Base-by-base conservation (phyloP, 805 yeast genomes). In the Maudiozyma pseudohumilis region DNA sequence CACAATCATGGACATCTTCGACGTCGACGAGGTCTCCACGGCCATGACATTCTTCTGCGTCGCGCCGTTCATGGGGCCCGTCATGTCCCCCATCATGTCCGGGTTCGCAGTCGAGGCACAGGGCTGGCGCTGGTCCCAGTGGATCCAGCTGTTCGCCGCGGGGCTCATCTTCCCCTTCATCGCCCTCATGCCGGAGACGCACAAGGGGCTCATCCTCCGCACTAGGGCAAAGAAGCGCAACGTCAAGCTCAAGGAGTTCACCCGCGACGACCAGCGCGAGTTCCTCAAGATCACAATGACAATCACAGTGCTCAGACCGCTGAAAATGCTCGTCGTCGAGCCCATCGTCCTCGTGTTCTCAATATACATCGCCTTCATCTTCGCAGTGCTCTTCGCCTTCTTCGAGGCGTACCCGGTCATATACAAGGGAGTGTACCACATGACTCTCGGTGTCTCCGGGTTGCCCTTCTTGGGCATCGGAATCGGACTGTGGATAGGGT, bases 21-120 rank as follows among this genome's bases (percentile, higher is more conserved):
- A 67, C 16, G 74, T 77, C 24, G 70, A 72, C 29, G 75, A 76
- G 53, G 61, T 77, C 52, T 81, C 86, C 12, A 48, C 77, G 4
- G 87, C 94, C n/a, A 73, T 82, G 77, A 73, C 82, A 3, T 59
- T 77, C n/a, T 83, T 80, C 61, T 78, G 88, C 56, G 59, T 81
- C 39, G 82, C 87, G 10, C 87, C 92, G 17, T 78, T 84, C 47
- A 66, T 78, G 53, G 94, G 94, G 37, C 94, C 94, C 2, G 80
- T 78, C 28, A 57, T 79, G 30, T 85, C 87, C 35, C 88, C 88
- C 6, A 70, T 80, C 36, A 72, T 80, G 58, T 86, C 86, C 37
- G 80, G 83, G 0, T 80, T 76, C 53, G 80, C 80, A 20, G 78
- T 76, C 12, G 60, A 63, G 53, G 52, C 59, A 39, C 71, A 77